Conservation (phyloP, 306 rosid species). For the Fagus sylvatica region DNA sequence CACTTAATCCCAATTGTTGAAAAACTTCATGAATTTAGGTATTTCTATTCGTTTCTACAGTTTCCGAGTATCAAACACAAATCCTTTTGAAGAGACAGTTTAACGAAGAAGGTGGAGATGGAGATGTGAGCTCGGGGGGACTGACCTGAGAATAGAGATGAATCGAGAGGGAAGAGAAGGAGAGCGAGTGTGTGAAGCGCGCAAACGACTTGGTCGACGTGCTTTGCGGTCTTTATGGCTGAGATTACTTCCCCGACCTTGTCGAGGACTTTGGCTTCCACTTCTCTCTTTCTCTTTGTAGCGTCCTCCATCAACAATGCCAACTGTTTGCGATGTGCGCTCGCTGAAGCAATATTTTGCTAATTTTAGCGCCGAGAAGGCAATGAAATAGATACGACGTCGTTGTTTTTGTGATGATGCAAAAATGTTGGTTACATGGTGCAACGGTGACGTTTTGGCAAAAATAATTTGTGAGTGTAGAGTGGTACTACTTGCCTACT, state of each 20-base stretch:
- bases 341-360: neutral
- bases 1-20: neutral
- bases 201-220: constrained; percentile 72
- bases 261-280: constrained; percentile 43
- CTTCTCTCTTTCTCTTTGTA: constrained; percentile 39
- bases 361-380: neutral
- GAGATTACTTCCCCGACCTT: constrained; percentile 70
- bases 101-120: neutral
- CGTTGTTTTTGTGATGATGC: neutral
- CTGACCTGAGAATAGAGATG: constrained; percentile 68
- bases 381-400: neutral
- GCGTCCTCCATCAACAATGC: constrained; percentile 44
- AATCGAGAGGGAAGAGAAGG: constrained; percentile 65
- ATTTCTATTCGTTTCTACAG: no score
- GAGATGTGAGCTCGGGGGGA: neutral
- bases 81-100: no score
- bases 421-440: neutral
- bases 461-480: no score
- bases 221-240: constrained; percentile 51
- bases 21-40: no score
- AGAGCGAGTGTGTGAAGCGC: constrained; percentile 71
- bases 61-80: constrained; percentile 2
- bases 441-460: no score
- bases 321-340: neutral
- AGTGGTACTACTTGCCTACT: no score